A percentile compares a stretch with the other conserved stretches of the same genome.
Conservation (phyloP, 495 filamentous ascomycete genomes). For the Daldinia decipiens region DNA sequence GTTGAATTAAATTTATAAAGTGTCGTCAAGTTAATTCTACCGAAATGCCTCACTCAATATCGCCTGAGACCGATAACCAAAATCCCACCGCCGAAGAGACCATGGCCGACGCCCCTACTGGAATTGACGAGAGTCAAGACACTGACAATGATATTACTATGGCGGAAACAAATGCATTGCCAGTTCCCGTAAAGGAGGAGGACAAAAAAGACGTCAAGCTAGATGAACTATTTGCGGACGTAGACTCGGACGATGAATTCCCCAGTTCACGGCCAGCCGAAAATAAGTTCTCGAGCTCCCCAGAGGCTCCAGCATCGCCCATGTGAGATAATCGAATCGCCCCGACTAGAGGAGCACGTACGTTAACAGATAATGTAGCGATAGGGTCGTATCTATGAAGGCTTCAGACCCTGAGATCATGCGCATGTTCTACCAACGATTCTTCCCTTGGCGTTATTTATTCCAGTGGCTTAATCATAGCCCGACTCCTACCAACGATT, state of each 20-base stretch:
- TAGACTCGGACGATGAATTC: conserved; percentile 83
- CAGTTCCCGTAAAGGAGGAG: conserved; percentile 30
- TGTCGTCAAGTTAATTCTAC: background rate
- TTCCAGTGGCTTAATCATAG: conserved; percentile 99
- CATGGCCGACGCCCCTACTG: conserved; percentile 39
- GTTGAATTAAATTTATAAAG: background rate
- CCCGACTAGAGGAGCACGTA: background rate
- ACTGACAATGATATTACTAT: conserved; percentile 48
- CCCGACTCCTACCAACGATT: conserved; percentile 83
- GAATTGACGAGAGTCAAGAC: conserved; percentile 36
- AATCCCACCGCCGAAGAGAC: conserved; percentile 38
- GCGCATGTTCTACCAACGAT: conserved; percentile 91
- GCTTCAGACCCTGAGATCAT: conserved; percentile 82
- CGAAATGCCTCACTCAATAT: conserved; percentile 65
- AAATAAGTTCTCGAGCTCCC: conserved; percentile 42
- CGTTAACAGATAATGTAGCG: conserved; percentile 35
- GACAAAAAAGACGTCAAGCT: conserved; percentile 68
- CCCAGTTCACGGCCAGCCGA: conserved; percentile 57
- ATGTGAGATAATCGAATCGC: conserved; percentile 39
- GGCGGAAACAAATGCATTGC: conserved; percentile 43
- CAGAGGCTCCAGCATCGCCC: conserved; percentile 5
- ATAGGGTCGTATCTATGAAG: conserved; percentile 28
- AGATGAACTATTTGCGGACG: conserved; percentile 82
- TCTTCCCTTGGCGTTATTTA: conserved; percentile 93
- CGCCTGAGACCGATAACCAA: conserved; percentile 48